Conservation (phyloP, 73 alveolate species). For the Tetrahymena elliotti region DNA sequence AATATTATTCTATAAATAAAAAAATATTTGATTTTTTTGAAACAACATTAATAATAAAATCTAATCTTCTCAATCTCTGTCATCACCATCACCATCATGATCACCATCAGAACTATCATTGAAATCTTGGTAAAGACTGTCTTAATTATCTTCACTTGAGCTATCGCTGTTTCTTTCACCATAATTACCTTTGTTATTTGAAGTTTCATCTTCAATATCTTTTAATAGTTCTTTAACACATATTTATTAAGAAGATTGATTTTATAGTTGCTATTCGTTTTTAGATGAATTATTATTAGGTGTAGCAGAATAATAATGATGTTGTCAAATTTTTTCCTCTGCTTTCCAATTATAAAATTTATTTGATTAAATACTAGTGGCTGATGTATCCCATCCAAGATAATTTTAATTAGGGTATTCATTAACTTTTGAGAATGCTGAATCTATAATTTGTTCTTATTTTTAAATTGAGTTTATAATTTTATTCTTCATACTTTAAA, state of each 20-base stretch:
- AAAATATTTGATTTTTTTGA: too few species aligned
- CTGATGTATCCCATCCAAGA: background rate
- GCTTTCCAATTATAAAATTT: background rate
- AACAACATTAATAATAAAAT: too few species aligned
- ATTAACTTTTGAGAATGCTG: background rate
- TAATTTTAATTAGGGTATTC: background rate
- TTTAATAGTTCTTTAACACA: too few species aligned
- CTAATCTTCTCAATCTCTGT: background rate
- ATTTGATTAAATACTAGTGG: background rate
- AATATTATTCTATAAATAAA: too few species aligned
- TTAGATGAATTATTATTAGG: too few species aligned
- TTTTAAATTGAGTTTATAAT: background rate
- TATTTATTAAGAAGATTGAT: background rate
- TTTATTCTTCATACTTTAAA: background rate
- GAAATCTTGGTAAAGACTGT: background rate
- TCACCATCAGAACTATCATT: background rate
- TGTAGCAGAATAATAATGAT: background rate
- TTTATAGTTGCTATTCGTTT: background rate
- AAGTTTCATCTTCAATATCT: background rate
- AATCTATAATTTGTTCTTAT: background rate
- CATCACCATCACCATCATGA: background rate
- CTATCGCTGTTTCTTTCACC: background rate
- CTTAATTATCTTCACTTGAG: background rate
- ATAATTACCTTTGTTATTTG: background rate
- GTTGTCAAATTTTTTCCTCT: background rate